Percentiles rank a stretch among this genome's conserved stretches.
These are phyloP conservation scores for Stagonosporopsis tanaceti DNA, from an alignment of 2,329 filamentous ascomycete species.

Conservation along the genomic window DNA sequence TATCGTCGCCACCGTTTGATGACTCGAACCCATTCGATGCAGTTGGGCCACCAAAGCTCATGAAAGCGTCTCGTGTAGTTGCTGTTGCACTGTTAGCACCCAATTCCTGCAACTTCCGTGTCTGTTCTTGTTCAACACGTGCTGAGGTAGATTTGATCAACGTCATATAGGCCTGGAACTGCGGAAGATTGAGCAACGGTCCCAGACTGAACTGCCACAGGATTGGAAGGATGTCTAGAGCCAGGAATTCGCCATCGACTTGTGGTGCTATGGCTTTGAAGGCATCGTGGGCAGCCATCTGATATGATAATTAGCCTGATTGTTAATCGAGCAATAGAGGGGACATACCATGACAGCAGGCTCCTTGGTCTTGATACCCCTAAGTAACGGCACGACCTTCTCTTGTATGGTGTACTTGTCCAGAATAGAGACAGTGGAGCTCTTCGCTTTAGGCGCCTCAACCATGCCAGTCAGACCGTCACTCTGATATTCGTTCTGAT, in stretches of 20 bases:
- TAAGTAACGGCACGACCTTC: conserved; percentile 89
- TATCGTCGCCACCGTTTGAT: conserved; percentile 65
- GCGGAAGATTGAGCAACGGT: conserved; percentile 83
- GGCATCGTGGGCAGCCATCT: conserved; percentile 84
- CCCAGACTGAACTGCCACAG: conserved; percentile 93
- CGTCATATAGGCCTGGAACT: conserved; percentile 87
- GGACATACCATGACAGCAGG: conserved; percentile 82
- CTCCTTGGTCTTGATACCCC: conserved; percentile 96
- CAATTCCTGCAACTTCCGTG: conserved; percentile 85
- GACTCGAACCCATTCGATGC: conserved; percentile 66
- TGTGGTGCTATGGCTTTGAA: conserved; percentile 82
- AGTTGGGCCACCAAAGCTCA: conserved; percentile 67
- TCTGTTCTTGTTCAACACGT: conserved; percentile 88
- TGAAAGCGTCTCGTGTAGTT: conserved; percentile 69
- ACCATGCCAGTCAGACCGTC: conserved; percentile 80
- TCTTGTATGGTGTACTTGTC: conserved; percentile 99
- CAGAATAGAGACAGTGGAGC: conserved; percentile 76
- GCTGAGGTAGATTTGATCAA: conserved; percentile 82
- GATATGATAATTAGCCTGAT: conserved; percentile 1
- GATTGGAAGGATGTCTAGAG: conserved; percentile 87
- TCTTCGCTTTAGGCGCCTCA: conserved; percentile 64
- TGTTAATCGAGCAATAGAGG: not conserved
- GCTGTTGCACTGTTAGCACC: conserved; percentile 65
- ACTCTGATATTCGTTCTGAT: conserved; percentile 49
- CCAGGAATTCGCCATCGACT: conserved; percentile 89